Evolutionary conservation across 306 rosid genomes (phyloP), one percentile per base, ranked within the genome.

Genomic region (Cajanus cajan): DNA sequence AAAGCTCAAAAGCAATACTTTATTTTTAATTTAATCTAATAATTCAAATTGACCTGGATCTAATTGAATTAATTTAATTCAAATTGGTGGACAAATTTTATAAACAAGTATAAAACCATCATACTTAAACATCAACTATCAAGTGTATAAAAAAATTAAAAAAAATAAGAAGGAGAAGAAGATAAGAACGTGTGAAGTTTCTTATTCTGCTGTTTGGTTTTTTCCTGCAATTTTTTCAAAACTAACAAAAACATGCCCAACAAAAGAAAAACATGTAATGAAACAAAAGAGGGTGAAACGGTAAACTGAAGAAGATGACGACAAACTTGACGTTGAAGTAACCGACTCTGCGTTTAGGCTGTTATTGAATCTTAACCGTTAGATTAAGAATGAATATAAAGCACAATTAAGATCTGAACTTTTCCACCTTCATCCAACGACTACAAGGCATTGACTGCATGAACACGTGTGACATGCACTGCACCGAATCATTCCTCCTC

Each of bases 311-410:
- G 4, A 37, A 58, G 24, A 75, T 33, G 39, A 43, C 6, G 36
- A 58, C 57, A 12, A 71, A 7, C 75, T 71, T 82, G 69, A 62
- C 71, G 58, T 50, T 77, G 67, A 78, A 72, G 86, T 63, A 51
- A 18, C 67, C 8, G 0, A 55, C 15, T 2, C 8, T 7, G 8
- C 55, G n/a, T 48, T 48, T 19, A 10, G 16, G 12, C 16, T 12
- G n/a, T 25, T 12, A 58, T 4, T 36, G 25, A 22, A 55, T 11
- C 14, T 1, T 24, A 12, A 22, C 37, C 37, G 9, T 25, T 57
- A 8, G 15, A 57, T 57, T 11, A 25, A 28, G 2, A 28, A 28
- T 28, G 31, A 28, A 1, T 15, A 4, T 21, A 9, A 19, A 21
- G 9, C 28, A 15, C 19, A 21, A 18, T 21, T 54, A 19, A 9